Base-by-base conservation (phyloP, 345 rosid genomes). In the Euclidium syriacum region DNA sequence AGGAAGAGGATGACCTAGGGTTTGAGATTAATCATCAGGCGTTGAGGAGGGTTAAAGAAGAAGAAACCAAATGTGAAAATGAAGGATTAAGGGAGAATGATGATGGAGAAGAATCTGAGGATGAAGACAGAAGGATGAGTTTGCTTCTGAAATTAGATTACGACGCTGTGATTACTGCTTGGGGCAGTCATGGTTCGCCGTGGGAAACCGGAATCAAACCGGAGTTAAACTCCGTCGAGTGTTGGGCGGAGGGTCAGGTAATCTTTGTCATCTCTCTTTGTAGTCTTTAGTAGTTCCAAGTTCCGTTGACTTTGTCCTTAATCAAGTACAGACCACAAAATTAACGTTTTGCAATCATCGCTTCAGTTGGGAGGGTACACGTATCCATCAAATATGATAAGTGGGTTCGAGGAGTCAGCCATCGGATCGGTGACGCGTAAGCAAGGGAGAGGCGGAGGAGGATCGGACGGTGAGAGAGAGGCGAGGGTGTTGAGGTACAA, bases 401-500 rank as follows among this genome's bases (percentile, higher is more conserved):
- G 49, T 7, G 16, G 50, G n/a, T n/a, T n/a, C n/a, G n/a, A n/a
- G 38, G 14, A 2, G 25, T 17, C 26, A 38, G 6, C 29, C 40
- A 41, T 30, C 6, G 30, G 52, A 58, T 58, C 27, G 3, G 17
- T 14, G 39, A 42, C 52, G 27, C 64, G 19, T 7, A 52, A 19
- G 20, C 40, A 43, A 30, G 40, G 7, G 52, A 43, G 52, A 58
- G 27, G 25, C 1, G 30, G 32, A 44, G 38, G 70, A 25, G 32
- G 73, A 0, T 74, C 42, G 9, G 78, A 75, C 14, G 83, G 75
- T 1, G 81, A 65, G 52, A 72, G 87, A 57, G 86, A 80, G 68
- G 86, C 85, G 12, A 73, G 85, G 58, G 85, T 84, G 19, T 43
- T 76, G 11, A 75, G 88, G 69, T 80, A 82, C 57, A 73, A 62